Conservation (phyloP, 345 rosid genomes). For the Boechera divaricarpa region DNA sequence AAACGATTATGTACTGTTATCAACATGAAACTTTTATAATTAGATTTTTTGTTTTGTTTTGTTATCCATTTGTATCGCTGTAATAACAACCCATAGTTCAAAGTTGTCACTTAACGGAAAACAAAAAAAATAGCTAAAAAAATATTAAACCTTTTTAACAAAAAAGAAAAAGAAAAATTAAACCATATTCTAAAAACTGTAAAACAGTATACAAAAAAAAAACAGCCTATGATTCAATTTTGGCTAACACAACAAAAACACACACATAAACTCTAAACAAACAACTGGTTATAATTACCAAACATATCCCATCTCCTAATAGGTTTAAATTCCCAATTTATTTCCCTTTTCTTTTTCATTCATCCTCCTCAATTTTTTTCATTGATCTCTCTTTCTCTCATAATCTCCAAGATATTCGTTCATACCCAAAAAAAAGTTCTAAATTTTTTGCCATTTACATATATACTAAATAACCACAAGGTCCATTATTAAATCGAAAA, state of each 20-base stretch:
- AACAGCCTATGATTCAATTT: conserved; percentile 7
- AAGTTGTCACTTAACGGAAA: conserved; percentile 23
- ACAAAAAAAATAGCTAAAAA: neutral
- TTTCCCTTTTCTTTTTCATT: neutral
- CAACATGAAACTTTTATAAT: too few species aligned
- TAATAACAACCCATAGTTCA: neutral
- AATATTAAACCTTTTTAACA: too few species aligned
- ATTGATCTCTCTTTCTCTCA: neutral
- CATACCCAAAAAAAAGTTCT: neutral
- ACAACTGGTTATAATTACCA: conserved; percentile 8
- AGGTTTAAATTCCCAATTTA: conserved; percentile 24
- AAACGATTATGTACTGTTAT: too few species aligned
- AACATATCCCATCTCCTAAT: conserved; percentile 4
- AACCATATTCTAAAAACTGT: conserved; percentile 25
- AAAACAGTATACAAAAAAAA: neutral
- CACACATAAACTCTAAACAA: neutral
- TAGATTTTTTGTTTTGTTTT: too few species aligned
- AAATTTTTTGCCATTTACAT: neutral
- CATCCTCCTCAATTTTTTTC: neutral
- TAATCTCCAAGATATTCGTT: neutral
- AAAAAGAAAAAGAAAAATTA: too few species aligned
- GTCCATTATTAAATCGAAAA: neutral
- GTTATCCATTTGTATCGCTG: neutral
- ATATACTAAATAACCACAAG: neutral
- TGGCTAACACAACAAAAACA: neutral